phyloP scores from a whole-genome alignment of 1,284 basidiomycete genomes.

The Fomes fomentarius region DNA sequence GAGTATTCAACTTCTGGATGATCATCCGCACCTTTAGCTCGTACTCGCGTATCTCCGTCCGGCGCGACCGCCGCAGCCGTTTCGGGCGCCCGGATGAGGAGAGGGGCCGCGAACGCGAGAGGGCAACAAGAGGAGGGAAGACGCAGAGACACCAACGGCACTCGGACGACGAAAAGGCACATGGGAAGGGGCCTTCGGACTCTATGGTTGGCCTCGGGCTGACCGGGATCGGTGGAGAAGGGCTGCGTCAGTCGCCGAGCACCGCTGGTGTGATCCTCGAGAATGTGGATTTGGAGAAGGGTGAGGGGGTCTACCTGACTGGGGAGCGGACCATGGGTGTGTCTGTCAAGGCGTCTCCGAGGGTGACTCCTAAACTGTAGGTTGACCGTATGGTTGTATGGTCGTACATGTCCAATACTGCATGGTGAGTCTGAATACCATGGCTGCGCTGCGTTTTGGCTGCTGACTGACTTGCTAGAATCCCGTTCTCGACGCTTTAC shows the following conservation, averaged over 20 bases:
- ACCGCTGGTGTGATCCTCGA: slow-evolving; percentile 21
- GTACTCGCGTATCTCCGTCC: slow-evolving; percentile 43
- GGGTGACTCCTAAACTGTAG: slow-evolving; percentile 29
- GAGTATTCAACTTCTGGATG: slow-evolving; percentile 62
- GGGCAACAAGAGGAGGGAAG: slow-evolving; percentile 2
- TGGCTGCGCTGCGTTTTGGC: not conserved
- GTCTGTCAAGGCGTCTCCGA: slow-evolving; percentile 19
- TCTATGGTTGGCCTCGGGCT: slow-evolving; percentile 30
- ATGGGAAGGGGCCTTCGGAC: slow-evolving; percentile 17
- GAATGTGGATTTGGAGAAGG: slow-evolving; percentile 29
- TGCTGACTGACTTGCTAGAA: not conserved
- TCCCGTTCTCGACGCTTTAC: not conserved
- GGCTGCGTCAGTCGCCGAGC: slow-evolving; percentile 14
- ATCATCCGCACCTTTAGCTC: slow-evolving; percentile 65
- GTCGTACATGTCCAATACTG: not conserved
- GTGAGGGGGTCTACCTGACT: slow-evolving; percentile 20
- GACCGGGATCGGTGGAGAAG: slow-evolving; percentile 19
- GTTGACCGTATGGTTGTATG: not conserved
- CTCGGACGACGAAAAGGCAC: slow-evolving; percentile 18
- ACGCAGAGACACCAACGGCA: not conserved
- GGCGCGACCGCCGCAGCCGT: slow-evolving; percentile 31
- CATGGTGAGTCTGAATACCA: too few species aligned
- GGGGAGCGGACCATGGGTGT: slow-evolving; percentile 17
- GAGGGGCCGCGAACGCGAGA: slow-evolving; percentile 16
- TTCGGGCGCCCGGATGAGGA: slow-evolving; percentile 13